Percentiles rank a stretch among this genome's conserved stretches.
phyloP scores from a whole-genome alignment of 2,329 filamentous ascomycete genomes.

The Periconia digitata region DNA sequence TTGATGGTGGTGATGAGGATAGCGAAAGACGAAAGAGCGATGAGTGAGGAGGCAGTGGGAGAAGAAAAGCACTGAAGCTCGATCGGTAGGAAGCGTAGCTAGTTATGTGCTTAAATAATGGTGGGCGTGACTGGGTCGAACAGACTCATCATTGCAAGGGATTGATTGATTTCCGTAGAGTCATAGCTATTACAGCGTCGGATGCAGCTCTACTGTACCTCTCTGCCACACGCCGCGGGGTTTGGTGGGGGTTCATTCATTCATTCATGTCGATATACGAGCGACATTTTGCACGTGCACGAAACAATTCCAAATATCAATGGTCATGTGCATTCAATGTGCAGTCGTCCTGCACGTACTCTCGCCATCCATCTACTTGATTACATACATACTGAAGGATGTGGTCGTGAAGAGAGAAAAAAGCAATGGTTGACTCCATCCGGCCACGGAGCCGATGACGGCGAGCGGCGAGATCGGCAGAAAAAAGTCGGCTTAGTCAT shows the following conservation, averaged over 20 bases:
- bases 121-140: too few relatives aligned
- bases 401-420: not conserved
- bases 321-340: not conserved
- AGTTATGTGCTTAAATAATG: too few relatives aligned
- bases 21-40: too few relatives aligned
- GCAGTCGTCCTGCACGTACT: too few relatives aligned
- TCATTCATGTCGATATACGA: not conserved
- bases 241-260: not conserved
- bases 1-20: too few relatives aligned
- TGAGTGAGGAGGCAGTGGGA: too few relatives aligned
- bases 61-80: too few relatives aligned
- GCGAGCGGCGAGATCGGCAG: constrained; percentile 33
- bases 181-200: too few relatives aligned
- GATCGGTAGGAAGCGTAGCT: too few relatives aligned
- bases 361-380: not conserved
- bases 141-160: too few relatives aligned
- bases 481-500: constrained; percentile 14
- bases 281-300: not conserved
- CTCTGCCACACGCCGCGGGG: constrained; percentile 1
- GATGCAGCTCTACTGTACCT: too few relatives aligned
- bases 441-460: constrained; percentile 27
- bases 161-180: too few relatives aligned
- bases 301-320: constrained; percentile 1
- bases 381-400: not conserved
- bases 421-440: not conserved